Evolutionary conservation across 176 grass and related monocot genomes (phyloP).

Genomic region (Rhynchospora breviuscula): DNA sequence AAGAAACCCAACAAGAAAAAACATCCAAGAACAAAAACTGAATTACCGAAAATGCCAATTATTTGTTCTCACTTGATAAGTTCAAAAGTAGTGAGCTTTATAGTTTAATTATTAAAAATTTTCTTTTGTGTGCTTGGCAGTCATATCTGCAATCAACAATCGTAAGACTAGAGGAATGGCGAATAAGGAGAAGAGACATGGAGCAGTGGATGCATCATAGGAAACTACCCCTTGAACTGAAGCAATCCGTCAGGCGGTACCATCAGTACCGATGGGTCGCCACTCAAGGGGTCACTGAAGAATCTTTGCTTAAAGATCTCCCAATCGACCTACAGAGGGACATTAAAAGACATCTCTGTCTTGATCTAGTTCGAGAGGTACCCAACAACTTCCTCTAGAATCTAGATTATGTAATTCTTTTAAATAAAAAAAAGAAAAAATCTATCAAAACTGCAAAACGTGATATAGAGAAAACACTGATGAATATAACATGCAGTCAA

Average conservation of each 20-base stretch:
- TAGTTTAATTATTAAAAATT: not conserved
- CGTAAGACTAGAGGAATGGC: slow-evolving; percentile 88
- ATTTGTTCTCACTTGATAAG: not conserved
- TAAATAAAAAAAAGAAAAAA: not conserved
- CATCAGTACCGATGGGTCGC: slow-evolving; percentile 87
- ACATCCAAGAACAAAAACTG: too few relatives aligned
- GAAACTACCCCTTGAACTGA: slow-evolving; percentile 70
- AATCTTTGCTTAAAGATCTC: slow-evolving; percentile 59
- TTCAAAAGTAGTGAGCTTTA: not conserved
- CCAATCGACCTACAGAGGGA: slow-evolving; percentile 77
- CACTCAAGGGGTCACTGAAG: slow-evolving; percentile 82
- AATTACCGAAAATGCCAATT: not conserved
- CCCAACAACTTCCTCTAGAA: not conserved
- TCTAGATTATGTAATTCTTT: not conserved
- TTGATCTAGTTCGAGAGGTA: slow-evolving; percentile 68
- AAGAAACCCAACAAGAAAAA: too few relatives aligned
- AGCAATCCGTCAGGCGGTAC: slow-evolving; percentile 66
- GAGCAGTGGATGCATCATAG: slow-evolving; percentile 97
- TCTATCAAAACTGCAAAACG: not conserved
- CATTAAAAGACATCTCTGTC: slow-evolving; percentile 92
- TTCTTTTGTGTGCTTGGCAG: slow-evolving; percentile 22
- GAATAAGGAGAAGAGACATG: slow-evolving; percentile 73
- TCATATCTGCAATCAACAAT: slow-evolving; percentile 88
- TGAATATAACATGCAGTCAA: not conserved
- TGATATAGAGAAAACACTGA: not conserved